A percentile compares a stretch with the other conserved stretches of the same genome.
phyloP scores from a whole-genome alignment of 345 rosid species.

The Geranium brycei region DNA sequence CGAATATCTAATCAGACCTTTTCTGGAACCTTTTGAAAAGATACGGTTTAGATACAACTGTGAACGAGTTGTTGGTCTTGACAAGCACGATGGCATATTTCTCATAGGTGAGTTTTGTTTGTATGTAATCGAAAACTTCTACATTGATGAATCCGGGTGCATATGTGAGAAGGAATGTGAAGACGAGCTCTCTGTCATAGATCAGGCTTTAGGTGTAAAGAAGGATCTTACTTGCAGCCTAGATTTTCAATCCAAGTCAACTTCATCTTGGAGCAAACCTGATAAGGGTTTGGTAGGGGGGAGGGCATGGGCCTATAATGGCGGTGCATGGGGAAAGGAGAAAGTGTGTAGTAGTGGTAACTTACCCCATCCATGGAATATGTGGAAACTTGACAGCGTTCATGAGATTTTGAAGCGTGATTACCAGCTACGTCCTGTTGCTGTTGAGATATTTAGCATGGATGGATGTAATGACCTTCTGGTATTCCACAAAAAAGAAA shows the following conservation, averaged over 20 bases:
- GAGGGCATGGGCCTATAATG: conserved; percentile 97
- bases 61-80: conserved; percentile 93
- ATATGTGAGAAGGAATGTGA: conserved; percentile 92
- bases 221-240: conserved; percentile 55
- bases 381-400: conserved; percentile 96
- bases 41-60: conserved; percentile 86
- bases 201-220: conserved; percentile 98
- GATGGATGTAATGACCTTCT: conserved; percentile 97
- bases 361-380: conserved; percentile 86
- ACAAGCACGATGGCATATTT: conserved; percentile 97
- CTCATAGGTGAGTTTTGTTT: conserved; percentile 81
- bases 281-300: conserved; percentile 67
- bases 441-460: conserved; percentile 96
- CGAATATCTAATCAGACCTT: conserved; percentile 94
- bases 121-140: conserved; percentile 90
- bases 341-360: conserved; percentile 58
- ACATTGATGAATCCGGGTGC: conserved; percentile 65
- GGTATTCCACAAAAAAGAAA: conserved; percentile 93
- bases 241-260: conserved; percentile 87
- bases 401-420: conserved; percentile 97
- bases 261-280: conserved; percentile 56
- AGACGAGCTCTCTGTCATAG: conserved; percentile 95
- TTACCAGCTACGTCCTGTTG: conserved; percentile 98
- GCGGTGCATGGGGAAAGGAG: conserved; percentile 99
- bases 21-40: conserved; percentile 85